Evolutionary conservation across 2,329 filamentous ascomycete species (phyloP), one percentile per base, ranked within the genome.

Genomic region (Ophiostoma ulmi): DNA sequence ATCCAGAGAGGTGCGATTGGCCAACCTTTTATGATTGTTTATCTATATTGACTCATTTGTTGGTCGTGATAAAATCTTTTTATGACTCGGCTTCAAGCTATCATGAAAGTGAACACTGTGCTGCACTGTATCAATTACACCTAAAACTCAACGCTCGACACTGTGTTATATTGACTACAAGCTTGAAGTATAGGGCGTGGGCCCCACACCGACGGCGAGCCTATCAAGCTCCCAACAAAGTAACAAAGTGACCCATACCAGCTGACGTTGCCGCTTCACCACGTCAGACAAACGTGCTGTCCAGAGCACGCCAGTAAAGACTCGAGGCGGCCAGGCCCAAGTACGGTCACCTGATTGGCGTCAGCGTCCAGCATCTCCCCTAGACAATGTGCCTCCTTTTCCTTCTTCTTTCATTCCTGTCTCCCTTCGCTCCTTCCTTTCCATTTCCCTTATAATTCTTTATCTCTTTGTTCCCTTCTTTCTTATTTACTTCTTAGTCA

Each of bases 1-100:
- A 41, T 31, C 36, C 13, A 31, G 22, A 67, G 38, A 44, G 38
- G 14, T 35, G 39, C 39, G 55, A 52, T 14, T 35, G 14, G 58
- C 1, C 44, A 13, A 1, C 22, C 36, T 66, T 31, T 10, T 35
- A 20, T 38, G n/a, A 58, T 17, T 63, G 26, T 63, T 44, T 64
- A n/a, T 52, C 58, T 14, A 44, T 17, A 8, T 38, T 38, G 31
- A 67, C 39, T 67, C 38, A 67, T 20, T 44, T 41, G 39, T 48
- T 31, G 38, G 36, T 67, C 65, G 65, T 67, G 65, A 67, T 26
- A 67, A 67, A 67, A 67, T 67, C n/a, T 67, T 67, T 66, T 35
- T 36, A 26, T 58, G 52, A 26, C 61, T 22, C 41, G n/a, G 41
- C 35, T 65, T 71, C 39, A 65, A 65, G 20, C 52, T 58, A 26